Percentiles rank a stretch among this genome's conserved stretches.
These are phyloP conservation scores for Rubia yunnanensis DNA, from an alignment of 257 asterid genomes.

Conservation along the genomic window DNA sequence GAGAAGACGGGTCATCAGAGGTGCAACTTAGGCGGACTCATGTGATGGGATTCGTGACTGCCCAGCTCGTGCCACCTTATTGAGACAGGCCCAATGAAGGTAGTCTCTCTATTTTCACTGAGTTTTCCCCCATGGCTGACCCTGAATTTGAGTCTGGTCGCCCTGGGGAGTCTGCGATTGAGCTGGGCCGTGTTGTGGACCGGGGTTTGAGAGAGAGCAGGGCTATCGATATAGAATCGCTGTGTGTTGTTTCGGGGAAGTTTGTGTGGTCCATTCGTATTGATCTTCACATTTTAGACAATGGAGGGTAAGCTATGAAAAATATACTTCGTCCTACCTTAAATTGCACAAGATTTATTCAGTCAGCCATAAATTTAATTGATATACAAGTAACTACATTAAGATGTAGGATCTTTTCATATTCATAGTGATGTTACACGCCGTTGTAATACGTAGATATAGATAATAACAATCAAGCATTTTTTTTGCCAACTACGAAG, in stretches of 20 bases:
- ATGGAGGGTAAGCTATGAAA: conserved; percentile 66
- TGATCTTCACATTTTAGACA: conserved; percentile 87
- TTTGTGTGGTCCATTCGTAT: conserved; percentile 92
- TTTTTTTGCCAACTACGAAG: not conserved
- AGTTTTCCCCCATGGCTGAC: conserved; percentile 99
- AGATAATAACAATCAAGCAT: not conserved
- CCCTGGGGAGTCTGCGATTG: conserved; percentile 86
- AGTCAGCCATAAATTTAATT: not conserved
- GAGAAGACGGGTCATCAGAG: conserved; percentile 96
- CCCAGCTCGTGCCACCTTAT: conserved; percentile 86
- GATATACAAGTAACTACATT: not conserved
- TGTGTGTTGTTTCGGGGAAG: conserved; percentile 90
- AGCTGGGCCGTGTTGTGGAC: conserved; percentile 90
- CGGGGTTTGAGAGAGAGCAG: conserved; percentile 98
- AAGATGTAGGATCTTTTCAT: not conserved
- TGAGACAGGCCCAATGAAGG: conserved; percentile 94
- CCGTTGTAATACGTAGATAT: not conserved
- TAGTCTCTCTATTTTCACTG: conserved; percentile 65
- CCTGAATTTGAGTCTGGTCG: conserved; percentile 91
- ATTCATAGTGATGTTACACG: not conserved
- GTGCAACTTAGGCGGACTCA: conserved; percentile 89
- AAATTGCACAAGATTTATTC: not conserved
- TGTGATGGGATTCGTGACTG: conserved; percentile 76
- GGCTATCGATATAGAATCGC: conserved; percentile 93
- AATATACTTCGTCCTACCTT: not conserved